These are phyloP conservation scores for Plasmodium falciparum DNA, from an alignment of 169 alveolate genomes.

Conservation along the genomic window DNA sequence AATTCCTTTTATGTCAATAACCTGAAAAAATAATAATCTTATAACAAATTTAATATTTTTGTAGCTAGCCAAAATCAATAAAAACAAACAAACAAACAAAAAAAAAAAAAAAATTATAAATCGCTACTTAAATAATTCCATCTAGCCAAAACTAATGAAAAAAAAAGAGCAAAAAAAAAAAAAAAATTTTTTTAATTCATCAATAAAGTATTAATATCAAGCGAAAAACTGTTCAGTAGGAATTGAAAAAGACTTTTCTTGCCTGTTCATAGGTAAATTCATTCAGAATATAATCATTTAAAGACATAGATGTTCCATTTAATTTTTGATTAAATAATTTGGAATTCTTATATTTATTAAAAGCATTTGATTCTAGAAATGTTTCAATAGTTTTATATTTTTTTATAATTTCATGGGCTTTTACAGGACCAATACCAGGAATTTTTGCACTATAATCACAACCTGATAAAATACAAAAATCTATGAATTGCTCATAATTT, in stretches of 20 bases:
- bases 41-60: too few species aligned
- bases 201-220: background rate
- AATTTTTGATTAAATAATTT: slow-evolving; percentile 47
- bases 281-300: slow-evolving; percentile 63
- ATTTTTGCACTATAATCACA: slow-evolving; percentile 97
- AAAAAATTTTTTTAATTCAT: background rate
- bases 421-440: slow-evolving; percentile 96
- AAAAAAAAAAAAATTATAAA: background rate
- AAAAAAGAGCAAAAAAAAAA: slow-evolving; percentile 11
- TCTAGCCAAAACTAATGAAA: too few species aligned
- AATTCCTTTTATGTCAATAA: too few species aligned
- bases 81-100: too few species aligned
- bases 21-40: too few species aligned
- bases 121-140: too few species aligned
- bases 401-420: slow-evolving; percentile 94
- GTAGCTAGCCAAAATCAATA: too few species aligned
- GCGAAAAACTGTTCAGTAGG: slow-evolving; percentile 22
- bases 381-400: slow-evolving; percentile 92
- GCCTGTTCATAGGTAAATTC: slow-evolving; percentile 76
- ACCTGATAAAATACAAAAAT: slow-evolving; percentile 98
- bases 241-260: slow-evolving; percentile 69
- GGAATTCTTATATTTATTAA: slow-evolving; percentile 64
- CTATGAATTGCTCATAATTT: slow-evolving; percentile 95
- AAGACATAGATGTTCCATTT: slow-evolving; percentile 49
- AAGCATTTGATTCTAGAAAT: slow-evolving; percentile 63